Percentiles rank a stretch among this genome's conserved stretches.
Evolutionary conservation across 2,329 filamentous ascomycete species (phyloP).

Genomic region (Botrytis aclada): DNA sequence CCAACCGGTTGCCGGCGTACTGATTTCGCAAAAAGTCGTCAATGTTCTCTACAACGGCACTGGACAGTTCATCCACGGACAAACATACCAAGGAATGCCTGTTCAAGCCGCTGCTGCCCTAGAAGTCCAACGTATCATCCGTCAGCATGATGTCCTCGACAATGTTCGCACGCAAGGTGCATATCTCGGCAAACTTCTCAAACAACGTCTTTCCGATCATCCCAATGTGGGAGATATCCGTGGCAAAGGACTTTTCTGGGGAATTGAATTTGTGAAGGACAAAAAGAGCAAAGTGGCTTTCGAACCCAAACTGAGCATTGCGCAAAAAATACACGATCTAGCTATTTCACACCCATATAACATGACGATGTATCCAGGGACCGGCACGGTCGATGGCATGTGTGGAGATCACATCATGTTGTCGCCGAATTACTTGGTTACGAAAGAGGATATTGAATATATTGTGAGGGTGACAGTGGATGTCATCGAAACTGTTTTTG

Average conservation of each 20-base stretch:
- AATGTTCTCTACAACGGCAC: slow-evolving; percentile 38
- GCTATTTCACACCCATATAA: slow-evolving; percentile 42
- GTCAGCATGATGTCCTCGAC: slow-evolving; percentile 53
- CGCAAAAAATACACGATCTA: slow-evolving; percentile 49
- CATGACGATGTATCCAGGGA: slow-evolving; percentile 59
- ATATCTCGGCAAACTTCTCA: slow-evolving; percentile 46
- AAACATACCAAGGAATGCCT: slow-evolving; percentile 60
- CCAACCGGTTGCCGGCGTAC: slow-evolving; percentile 57
- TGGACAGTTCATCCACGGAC: slow-evolving; percentile 37
- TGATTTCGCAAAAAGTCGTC: slow-evolving; percentile 53
- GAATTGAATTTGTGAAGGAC: slow-evolving; percentile 53
- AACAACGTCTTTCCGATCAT: slow-evolving; percentile 43
- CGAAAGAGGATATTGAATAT: slow-evolving; percentile 49
- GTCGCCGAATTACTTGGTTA: slow-evolving; percentile 58
- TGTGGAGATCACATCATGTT: slow-evolving; percentile 61
- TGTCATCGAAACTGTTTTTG: slow-evolving; percentile 31
- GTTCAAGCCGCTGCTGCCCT: slow-evolving; percentile 59
- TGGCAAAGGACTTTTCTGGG: slow-evolving; percentile 58
- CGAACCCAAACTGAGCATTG: slow-evolving; percentile 43
- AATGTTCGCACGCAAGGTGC: slow-evolving; percentile 56
- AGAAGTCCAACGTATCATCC: slow-evolving; percentile 59
- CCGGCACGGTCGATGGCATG: slow-evolving; percentile 54
- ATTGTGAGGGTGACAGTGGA: slow-evolving; percentile 46
- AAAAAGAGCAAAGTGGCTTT: slow-evolving; percentile 50
- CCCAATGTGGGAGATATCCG: slow-evolving; percentile 58